Conservation (phyloP, 768 basidiomycete species). For the Auricularia auricula-judae region DNA sequence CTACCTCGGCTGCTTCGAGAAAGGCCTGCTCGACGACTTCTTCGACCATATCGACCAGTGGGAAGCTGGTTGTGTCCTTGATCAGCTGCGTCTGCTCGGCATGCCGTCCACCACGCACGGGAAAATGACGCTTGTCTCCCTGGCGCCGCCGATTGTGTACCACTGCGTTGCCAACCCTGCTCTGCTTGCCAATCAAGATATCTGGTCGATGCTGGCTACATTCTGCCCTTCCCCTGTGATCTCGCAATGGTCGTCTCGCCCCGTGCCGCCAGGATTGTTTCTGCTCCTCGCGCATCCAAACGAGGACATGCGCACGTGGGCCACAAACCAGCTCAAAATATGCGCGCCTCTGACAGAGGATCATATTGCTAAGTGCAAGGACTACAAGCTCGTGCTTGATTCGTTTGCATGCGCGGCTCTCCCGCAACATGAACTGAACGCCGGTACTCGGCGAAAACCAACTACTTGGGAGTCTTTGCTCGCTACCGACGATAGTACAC, state of each 20-base stretch:
- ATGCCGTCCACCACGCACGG: constrained; percentile 7
- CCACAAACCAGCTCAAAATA: constrained; percentile 33
- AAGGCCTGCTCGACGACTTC: constrained; percentile 41
- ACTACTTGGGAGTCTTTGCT: neutral
- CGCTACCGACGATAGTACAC: neutral
- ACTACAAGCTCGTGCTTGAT: constrained; percentile 37
- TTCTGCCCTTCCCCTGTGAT: constrained; percentile 27
- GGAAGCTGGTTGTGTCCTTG: constrained; percentile 45
- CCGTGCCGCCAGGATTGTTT: constrained; percentile 47
- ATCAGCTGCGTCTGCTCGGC: constrained; percentile 28
- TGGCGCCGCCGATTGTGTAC: constrained; percentile 43
- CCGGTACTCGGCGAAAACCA: neutral
- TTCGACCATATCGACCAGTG: constrained; percentile 53
- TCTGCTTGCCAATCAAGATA: constrained; percentile 39
- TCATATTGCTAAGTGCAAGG: constrained; percentile 27
- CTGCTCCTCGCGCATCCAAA: constrained; percentile 44
- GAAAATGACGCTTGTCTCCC: constrained; percentile 24
- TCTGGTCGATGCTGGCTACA: constrained; percentile 32
- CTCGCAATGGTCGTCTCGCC: constrained; percentile 42
- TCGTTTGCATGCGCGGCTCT: constrained; percentile 26
- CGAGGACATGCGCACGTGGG: constrained; percentile 46
- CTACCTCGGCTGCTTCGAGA: constrained; percentile 60
- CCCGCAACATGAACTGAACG: constrained; percentile 1
- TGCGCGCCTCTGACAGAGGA: constrained; percentile 35
- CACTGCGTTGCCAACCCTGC: constrained; percentile 53